Base-by-base conservation (phyloP, 1,284 basidiomycete genomes). In the Peniophora sp. region DNA sequence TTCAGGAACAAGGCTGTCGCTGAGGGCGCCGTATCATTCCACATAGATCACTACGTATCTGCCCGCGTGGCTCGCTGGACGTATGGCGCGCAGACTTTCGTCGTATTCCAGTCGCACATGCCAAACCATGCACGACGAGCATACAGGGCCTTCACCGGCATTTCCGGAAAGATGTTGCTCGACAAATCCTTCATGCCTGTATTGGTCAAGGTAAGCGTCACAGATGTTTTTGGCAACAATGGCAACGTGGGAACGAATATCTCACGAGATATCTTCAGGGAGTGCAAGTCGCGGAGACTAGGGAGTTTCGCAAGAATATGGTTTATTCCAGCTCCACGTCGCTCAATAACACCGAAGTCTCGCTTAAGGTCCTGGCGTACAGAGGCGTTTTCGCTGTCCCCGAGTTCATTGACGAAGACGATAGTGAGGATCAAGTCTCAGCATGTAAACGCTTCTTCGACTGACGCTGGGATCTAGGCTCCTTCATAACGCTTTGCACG, bases 281-380 rank as follows among this genome's bases (percentile, higher is more conserved):
- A 3, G 63, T 60, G 14, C 61, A 54, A 17, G 65, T 70, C 2
- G 58, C 56, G 9, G 69, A 70, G 52, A 56, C 58, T 8, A 59
- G 62, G 50, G 68, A 69, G 48, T 70, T 69, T 47, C 61, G 27
- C 55, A 50, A 62, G 54, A 32, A 36, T 50, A n/a, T 23, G 41
- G 38, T 6, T 22, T n/a, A 5, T 16, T 8, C n/a, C 8, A n/a
- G 44, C 9, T 20, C 16, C 22, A 22, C 10, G 44, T 20, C 19
- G 14, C 44, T 14, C 10, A 25, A 22, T 20, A 16, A 22, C 12
- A 14, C 22, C 22, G 44, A 3, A 10, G 20, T 23, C 20, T 19
- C 23, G 8, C n/a, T 22, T 14, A 45, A 45, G 23, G 23, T 23
- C 9, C 16, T 45, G 14, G 20, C 22, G 12, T 24, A 25, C 20